These are phyloP conservation scores for Dalbergia cultrata DNA, from an alignment of 306 rosid genomes.

Conservation along the genomic window DNA sequence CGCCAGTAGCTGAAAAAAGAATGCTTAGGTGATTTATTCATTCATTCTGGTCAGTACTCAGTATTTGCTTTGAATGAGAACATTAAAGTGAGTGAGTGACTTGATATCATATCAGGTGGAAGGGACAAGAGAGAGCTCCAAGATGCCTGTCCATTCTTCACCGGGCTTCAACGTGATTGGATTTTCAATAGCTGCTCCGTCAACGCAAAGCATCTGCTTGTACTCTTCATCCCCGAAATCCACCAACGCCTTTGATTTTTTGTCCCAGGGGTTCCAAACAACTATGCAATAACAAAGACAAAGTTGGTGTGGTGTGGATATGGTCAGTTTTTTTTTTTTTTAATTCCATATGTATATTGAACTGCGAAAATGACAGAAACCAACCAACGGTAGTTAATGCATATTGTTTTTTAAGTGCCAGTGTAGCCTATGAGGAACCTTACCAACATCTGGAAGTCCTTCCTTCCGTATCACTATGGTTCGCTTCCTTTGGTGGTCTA, in stretches of 20 bases:
- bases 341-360: not conserved
- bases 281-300: not conserved
- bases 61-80: too few species aligned
- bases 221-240: conserved; percentile 43
- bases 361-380: not conserved
- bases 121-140: conserved; percentile 70
- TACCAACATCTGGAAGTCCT: conserved; percentile 91
- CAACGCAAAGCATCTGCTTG: conserved; percentile 85
- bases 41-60: too few species aligned
- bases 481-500: conserved; percentile 84
- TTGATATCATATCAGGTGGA: conserved; percentile 49
- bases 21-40: too few species aligned
- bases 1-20: too few species aligned
- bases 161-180: conserved; percentile 80
- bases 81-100: too few species aligned
- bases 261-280: not conserved
- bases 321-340: not conserved
- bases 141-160: conserved; percentile 90
- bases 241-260: not conserved
- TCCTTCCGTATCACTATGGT: conserved; percentile 71
- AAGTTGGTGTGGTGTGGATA: too few species aligned
- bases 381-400: not conserved
- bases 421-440: conserved; percentile 3
- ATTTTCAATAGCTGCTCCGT: conserved; percentile 83
- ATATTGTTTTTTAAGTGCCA: too few species aligned